Evolutionary conservation across 768 basidiomycete genomes (phyloP).

Genomic region (Termitomyces sp.): DNA sequence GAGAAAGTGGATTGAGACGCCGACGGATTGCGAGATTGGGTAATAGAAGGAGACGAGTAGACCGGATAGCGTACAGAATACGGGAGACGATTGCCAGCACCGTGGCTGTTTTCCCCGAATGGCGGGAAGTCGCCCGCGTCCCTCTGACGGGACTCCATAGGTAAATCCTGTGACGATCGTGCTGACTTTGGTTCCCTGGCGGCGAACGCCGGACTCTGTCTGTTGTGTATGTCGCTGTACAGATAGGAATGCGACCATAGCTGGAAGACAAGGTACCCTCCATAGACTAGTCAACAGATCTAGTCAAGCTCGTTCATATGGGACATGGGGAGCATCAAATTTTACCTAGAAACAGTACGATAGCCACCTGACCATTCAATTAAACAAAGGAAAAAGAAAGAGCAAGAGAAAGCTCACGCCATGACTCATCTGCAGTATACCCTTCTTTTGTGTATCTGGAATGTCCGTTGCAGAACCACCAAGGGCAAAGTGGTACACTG

Average conservation of each 20-base stretch:
- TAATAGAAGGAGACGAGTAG: neutral
- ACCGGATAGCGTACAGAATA: constrained; percentile 2
- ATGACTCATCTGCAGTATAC: constrained; percentile 72
- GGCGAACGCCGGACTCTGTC: constrained; percentile 41
- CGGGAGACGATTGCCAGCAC: neutral
- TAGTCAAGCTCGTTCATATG: neutral
- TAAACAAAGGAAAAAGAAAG: neutral
- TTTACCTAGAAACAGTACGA: constrained; percentile 77
- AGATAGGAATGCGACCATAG: constrained; percentile 75
- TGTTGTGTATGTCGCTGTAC: constrained; percentile 49
- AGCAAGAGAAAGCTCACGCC: constrained; percentile 47
- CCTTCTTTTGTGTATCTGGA: constrained; percentile 35
- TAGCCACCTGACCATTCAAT: constrained; percentile 51
- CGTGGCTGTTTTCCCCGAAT: neutral
- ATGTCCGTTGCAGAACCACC: constrained; percentile 26
- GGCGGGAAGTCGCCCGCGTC: neutral
- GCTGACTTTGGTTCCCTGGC: constrained; percentile 8
- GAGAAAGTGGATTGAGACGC: neutral
- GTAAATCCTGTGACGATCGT: neutral
- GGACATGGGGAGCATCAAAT: neutral
- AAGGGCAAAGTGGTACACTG: constrained; percentile 71
- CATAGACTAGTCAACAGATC: constrained; percentile 61
- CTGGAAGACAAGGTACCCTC: constrained; percentile 73
- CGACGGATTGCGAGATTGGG: neutral
- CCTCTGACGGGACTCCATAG: neutral